These are phyloP conservation scores for Penicillium carneum DNA, from an alignment of 2,329 filamentous ascomycete genomes.

Conservation along the genomic window DNA sequence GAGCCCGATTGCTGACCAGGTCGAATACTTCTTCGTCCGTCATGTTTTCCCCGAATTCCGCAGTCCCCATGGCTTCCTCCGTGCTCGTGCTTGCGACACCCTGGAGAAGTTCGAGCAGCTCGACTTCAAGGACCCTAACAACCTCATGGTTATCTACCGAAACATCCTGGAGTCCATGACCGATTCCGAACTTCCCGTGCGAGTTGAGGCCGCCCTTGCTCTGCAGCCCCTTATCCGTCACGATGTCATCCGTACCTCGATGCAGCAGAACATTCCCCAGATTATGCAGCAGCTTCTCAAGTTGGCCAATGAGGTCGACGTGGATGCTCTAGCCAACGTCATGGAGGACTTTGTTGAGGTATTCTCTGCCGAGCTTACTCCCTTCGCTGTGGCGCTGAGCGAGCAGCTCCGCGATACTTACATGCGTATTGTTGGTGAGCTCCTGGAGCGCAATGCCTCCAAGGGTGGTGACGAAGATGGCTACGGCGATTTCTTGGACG, in stretches of 20 bases:
- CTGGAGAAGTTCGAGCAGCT: slow-evolving; percentile 97
- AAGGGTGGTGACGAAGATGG: slow-evolving; percentile 77
- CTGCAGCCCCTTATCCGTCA: slow-evolving; percentile 95
- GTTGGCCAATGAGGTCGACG: slow-evolving; percentile 95
- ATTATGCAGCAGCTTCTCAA: slow-evolving; percentile 99
- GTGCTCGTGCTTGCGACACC: slow-evolving; percentile 93
- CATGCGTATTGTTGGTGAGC: slow-evolving; percentile 86
- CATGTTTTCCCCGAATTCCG: slow-evolving; percentile 98
- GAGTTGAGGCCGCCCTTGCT: slow-evolving; percentile 91
- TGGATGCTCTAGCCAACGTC: slow-evolving; percentile 94
- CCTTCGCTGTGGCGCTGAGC: slow-evolving; percentile 93
- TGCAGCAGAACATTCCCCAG: slow-evolving; percentile 97
- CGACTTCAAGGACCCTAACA: slow-evolving; percentile 95
- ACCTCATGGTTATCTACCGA: slow-evolving; percentile 92
- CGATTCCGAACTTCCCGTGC: slow-evolving; percentile 87
- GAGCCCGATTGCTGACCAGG: slow-evolving; percentile 94
- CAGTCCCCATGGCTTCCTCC: slow-evolving; percentile 87
- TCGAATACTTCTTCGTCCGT: slow-evolving; percentile 97
- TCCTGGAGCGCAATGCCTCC: slow-evolving; percentile 82
- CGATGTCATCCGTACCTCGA: slow-evolving; percentile 89
- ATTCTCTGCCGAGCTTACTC: slow-evolving; percentile 94
- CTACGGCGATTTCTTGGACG: slow-evolving; percentile 90
- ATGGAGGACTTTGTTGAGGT: slow-evolving; percentile 99
- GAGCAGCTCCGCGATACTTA: slow-evolving; percentile 97
- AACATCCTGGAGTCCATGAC: slow-evolving; percentile 98